phyloP scores from a whole-genome alignment of 495 filamentous ascomycete species.

The Neurospora pannonica region DNA sequence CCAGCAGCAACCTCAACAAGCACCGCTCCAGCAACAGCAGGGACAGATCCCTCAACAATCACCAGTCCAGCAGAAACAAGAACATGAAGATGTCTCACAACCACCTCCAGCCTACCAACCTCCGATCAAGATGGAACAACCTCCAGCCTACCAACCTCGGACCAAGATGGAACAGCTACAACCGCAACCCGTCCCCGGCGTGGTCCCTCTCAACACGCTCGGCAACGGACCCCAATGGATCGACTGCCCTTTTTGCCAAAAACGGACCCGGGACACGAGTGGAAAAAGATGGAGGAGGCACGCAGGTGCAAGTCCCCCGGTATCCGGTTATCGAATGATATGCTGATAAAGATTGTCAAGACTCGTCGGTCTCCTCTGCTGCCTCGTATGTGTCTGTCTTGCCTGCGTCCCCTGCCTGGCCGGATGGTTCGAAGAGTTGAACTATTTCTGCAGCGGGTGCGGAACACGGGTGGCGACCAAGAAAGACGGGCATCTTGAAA shows the following conservation, averaged over 20 bases:
- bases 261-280: slow-evolving; percentile 9
- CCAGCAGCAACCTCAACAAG: background rate
- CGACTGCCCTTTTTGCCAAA: slow-evolving; percentile 26
- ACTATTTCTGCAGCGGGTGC: slow-evolving; percentile 21
- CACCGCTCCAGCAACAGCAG: background rate
- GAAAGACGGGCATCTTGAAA: slow-evolving; percentile 6
- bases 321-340: background rate
- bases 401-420: slow-evolving; percentile 23
- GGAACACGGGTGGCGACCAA: slow-evolving; percentile 16
- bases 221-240: slow-evolving; percentile 14
- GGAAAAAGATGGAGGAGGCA: slow-evolving; percentile 16
- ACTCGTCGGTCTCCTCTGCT: slow-evolving; percentile 18
- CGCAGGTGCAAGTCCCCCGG: slow-evolving; percentile 17
- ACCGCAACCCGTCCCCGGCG: slow-evolving; percentile 2
- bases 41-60: background rate
- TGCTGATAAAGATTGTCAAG: slow-evolving; percentile 6
- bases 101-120: background rate
- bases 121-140: background rate
- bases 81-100: background rate
- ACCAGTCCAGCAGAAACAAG: background rate
- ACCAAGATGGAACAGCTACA: background rate
- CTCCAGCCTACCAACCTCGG: too few species aligned
- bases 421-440: slow-evolving; percentile 24
- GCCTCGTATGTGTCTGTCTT: slow-evolving; percentile 22
- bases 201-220: slow-evolving; percentile 19